phyloP scores from a whole-genome alignment of 495 filamentous ascomycete genomes.

The Astrothelium subdiscretum region DNA sequence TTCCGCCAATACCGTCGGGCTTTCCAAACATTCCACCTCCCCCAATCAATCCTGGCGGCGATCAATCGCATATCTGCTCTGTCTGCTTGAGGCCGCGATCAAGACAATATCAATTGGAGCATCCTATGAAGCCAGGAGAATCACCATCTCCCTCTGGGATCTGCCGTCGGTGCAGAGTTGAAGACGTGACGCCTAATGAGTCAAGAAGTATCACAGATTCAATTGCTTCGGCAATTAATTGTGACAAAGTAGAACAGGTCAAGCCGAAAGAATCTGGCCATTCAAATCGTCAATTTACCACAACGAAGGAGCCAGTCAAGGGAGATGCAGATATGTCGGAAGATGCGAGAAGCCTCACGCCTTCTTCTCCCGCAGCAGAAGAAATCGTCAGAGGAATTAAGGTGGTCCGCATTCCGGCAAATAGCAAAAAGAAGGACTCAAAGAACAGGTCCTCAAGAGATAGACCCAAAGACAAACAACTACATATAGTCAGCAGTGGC shows the following conservation, averaged over 20 bases:
- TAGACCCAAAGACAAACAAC: background rate
- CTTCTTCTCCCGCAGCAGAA: background rate
- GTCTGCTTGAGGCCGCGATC: slow-evolving; percentile 16
- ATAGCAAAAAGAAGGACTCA: background rate
- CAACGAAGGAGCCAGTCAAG: background rate
- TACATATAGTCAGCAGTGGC: background rate
- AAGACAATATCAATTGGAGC: slow-evolving; percentile 10
- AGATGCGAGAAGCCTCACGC: background rate
- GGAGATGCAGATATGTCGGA: background rate
- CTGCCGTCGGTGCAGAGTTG: slow-evolving; percentile 14
- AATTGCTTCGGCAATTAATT: background rate
- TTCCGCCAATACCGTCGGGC: background rate
- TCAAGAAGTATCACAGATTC: background rate
- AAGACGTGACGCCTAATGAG: background rate
- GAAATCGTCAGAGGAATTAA: background rate
- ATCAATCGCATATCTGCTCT: slow-evolving; percentile 12
- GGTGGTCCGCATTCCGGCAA: background rate
- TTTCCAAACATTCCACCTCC: slow-evolving; percentile 5
- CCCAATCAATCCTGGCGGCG: background rate
- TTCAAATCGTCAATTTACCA: background rate
- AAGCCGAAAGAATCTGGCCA: background rate
- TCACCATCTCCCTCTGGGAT: background rate
- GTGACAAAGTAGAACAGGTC: background rate
- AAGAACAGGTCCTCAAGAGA: background rate
- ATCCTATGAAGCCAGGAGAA: slow-evolving; percentile 13